Percentiles rank a stretch among this genome's conserved stretches.
phyloP scores from a whole-genome alignment of 2,329 filamentous ascomycete genomes.

The Penicillium olsonii region DNA sequence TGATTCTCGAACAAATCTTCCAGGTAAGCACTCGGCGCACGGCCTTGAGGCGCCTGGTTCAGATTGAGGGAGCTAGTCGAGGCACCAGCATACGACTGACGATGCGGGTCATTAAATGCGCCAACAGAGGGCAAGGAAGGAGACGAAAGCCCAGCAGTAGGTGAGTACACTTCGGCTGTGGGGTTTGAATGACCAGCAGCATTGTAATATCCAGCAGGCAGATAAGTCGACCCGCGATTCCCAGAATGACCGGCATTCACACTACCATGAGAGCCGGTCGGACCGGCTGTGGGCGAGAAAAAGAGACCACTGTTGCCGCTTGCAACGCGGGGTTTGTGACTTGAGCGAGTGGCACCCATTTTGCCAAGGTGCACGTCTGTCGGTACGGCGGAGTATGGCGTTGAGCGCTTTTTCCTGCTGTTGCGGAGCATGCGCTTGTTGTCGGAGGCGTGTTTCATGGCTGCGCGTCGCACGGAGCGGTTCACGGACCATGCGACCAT shows the following conservation, averaged over 20 bases:
- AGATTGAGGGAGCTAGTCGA: conserved; percentile 64
- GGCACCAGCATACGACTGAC: conserved; percentile 33
- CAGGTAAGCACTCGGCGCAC: conserved; percentile 84
- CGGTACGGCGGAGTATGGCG: conserved; percentile 19
- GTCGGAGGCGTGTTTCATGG: conserved; percentile 72
- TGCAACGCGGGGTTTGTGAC: conserved; percentile 40
- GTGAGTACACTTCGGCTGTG: conserved; percentile 46
- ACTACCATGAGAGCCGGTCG: conserved; percentile 54
- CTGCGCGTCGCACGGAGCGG: conserved; percentile 82
- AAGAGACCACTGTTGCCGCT: conserved; percentile 75
- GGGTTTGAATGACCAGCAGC: conserved; percentile 62
- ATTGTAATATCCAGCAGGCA: conserved; percentile 90
- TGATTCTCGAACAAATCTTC: conserved; percentile 87
- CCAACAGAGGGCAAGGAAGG: conserved; percentile 50
- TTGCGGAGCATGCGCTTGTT: conserved; percentile 65
- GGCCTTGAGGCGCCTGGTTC: conserved; percentile 65
- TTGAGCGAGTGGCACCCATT: conserved; percentile 40
- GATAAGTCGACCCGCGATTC: conserved; percentile 73
- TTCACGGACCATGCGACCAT: conserved; percentile 89
- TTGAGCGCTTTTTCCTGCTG: conserved; percentile 42
- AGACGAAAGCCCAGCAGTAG: conserved; percentile 63
- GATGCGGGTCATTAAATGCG: conserved; percentile 33
- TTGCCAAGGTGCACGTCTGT: conserved; percentile 58
- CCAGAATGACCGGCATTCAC: conserved; percentile 20
- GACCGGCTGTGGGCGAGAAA: conserved; percentile 84